Percentiles rank a stretch among this genome's conserved stretches.
Evolutionary conservation across 2,329 filamentous ascomycete species (phyloP).

Genomic region (Sporothrix schenckii): DNA sequence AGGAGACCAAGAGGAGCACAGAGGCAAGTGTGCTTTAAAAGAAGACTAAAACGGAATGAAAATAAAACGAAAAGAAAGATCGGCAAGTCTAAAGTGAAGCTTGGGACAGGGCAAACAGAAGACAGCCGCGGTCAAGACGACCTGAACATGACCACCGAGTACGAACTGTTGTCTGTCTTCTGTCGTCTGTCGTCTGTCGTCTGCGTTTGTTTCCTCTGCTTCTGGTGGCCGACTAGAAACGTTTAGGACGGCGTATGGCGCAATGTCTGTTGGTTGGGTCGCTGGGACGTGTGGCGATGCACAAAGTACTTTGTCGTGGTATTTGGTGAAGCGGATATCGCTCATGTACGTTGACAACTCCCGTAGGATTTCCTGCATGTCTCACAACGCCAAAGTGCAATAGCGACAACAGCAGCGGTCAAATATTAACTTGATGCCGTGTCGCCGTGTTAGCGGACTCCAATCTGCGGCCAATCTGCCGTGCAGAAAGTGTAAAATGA

Average conservation of each 20-base stretch:
- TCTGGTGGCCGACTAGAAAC: constrained; percentile 1
- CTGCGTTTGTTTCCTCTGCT: neutral
- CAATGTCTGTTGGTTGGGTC: neutral
- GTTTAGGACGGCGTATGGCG: no score
- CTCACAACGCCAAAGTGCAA: neutral
- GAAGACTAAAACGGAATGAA: neutral
- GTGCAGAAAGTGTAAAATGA: constrained; percentile 7
- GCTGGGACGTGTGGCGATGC: neutral
- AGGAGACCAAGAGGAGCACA: neutral
- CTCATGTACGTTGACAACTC: no score
- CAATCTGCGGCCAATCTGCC: neutral
- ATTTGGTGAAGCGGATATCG: neutral
- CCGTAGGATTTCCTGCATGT: no score
- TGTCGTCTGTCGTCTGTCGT: neutral
- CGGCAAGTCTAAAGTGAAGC: constrained; percentile 18
- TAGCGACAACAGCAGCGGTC: neutral
- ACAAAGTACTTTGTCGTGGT: neutral
- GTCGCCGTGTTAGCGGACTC: neutral
- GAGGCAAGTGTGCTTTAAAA: neutral
- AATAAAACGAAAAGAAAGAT: neutral
- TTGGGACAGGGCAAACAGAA: neutral
- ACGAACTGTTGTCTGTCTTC: neutral
- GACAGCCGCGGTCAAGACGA: neutral
- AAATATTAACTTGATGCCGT: neutral
- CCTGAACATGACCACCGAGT: neutral